A percentile compares a stretch with the other conserved stretches of the same genome.
phyloP scores from a whole-genome alignment of 345 rosid species.

The Gynandropsis gynandra region DNA sequence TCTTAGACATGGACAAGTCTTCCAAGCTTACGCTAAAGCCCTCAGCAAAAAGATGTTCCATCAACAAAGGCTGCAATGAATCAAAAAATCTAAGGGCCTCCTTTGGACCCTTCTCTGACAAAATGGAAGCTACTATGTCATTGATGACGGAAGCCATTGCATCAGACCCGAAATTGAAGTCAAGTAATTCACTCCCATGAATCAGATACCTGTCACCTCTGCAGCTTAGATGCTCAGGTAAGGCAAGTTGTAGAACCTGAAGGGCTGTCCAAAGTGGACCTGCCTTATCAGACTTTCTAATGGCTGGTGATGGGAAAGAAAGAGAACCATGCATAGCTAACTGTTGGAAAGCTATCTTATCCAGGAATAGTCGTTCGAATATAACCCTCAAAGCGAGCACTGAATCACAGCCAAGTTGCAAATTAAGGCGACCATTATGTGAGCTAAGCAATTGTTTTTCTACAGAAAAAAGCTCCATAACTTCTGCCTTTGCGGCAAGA shows the following conservation, averaged over 20 bases:
- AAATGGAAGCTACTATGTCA: conserved; percentile 56
- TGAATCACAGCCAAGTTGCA: conserved; percentile 72
- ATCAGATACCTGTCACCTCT: conserved; percentile 51
- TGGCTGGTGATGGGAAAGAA: conserved; percentile 62
- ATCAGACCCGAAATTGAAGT: conserved; percentile 42
- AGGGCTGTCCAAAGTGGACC: conserved; percentile 61
- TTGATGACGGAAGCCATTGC: conserved; percentile 37
- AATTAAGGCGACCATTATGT: conserved; percentile 68
- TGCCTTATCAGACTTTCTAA: conserved; percentile 36
- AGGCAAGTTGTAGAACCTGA: conserved; percentile 65
- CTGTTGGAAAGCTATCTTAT: conserved; percentile 54
- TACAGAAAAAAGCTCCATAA: conserved; percentile 79
- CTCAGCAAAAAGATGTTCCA: conserved; percentile 58
- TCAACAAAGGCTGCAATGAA: conserved; percentile 71
- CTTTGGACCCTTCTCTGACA: conserved; percentile 66
- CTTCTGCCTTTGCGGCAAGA: conserved; percentile 89
- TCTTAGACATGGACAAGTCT: conserved; percentile 57
- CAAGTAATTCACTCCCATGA: conserved; percentile 46
- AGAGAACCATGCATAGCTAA: conserved; percentile 62
- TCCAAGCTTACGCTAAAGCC: conserved; percentile 67
- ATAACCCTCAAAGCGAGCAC: conserved; percentile 60
- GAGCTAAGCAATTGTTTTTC: conserved; percentile 94
- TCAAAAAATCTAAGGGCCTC: conserved; percentile 62
- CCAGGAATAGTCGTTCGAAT: conserved; percentile 43
- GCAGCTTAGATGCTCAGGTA: conserved; percentile 58